Evolutionary conservation across 257 asterid species (phyloP).

Genomic region (Solanum clarkiae): DNA sequence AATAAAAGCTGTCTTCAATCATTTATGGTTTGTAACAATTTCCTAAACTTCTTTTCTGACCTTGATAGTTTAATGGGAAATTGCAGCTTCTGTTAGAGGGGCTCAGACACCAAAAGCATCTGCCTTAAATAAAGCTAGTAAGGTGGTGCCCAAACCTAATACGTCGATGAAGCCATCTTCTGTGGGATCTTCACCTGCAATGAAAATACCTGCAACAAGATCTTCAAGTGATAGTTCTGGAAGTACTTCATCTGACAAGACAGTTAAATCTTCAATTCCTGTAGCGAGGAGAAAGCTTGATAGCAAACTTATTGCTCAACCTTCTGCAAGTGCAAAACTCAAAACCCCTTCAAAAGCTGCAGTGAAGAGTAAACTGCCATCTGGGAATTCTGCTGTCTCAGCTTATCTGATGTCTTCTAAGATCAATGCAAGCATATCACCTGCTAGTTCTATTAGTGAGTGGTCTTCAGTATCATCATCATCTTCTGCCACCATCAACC

Average conservation of each 20-base stretch:
- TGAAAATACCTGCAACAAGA: constrained; percentile 34
- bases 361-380: constrained; percentile 25
- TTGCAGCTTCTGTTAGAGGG: constrained; percentile 34
- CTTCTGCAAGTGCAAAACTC: constrained; percentile 33
- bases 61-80: constrained; percentile 1
- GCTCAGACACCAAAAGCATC: constrained; percentile 44
- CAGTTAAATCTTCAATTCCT: constrained; percentile 28
- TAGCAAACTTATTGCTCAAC: constrained; percentile 18
- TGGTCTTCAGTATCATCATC: constrained; percentile 89
- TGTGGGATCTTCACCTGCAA: constrained; percentile 27
- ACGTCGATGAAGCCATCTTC: constrained; percentile 30
- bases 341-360: constrained; percentile 44
- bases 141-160: constrained; percentile 49
- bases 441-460: constrained; percentile 89
- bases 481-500: constrained; percentile 49
- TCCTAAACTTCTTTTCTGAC: background rate
- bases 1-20: background rate
- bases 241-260: constrained; percentile 29
- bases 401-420: constrained; percentile 41
- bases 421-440: constrained; percentile 56
- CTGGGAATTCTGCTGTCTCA: constrained; percentile 38
- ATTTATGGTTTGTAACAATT: background rate
- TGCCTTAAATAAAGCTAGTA: constrained; percentile 27
- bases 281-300: constrained; percentile 44
- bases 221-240: constrained; percentile 54